These are phyloP conservation scores for Lactifluus volemus DNA, from an alignment of 768 basidiomycete genomes.

Conservation along the genomic window DNA sequence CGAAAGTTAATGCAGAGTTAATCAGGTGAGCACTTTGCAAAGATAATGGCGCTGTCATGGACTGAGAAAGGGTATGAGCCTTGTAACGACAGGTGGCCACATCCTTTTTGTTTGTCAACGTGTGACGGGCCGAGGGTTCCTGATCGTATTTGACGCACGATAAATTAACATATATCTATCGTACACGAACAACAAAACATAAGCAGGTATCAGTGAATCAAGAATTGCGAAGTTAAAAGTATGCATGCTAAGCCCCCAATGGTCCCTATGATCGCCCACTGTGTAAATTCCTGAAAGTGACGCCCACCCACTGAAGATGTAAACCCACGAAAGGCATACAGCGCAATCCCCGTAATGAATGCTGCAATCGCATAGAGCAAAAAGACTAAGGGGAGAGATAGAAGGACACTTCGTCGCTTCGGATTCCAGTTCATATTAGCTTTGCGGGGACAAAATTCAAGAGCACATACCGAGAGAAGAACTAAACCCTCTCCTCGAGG, in stretches of 20 bases:
- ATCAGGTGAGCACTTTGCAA: conserved; percentile 39
- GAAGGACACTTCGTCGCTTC: conserved; percentile 51
- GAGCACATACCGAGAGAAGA: conserved; percentile 35
- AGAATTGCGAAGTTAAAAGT: conserved; percentile 42
- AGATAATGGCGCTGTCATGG: conserved; percentile 21
- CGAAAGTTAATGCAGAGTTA: conserved; percentile 47
- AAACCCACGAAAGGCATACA: conserved; percentile 56
- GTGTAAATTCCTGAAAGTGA: conserved; percentile 51
- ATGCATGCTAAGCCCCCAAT: conserved; percentile 57
- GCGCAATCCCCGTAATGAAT: conserved; percentile 53
- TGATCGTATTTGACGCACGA: too few species aligned
- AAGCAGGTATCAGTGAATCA: conserved; percentile 14
- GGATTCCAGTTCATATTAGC: conserved; percentile 2
- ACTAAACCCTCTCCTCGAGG: conserved; percentile 49
- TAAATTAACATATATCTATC: background rate
- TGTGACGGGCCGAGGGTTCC: background rate
- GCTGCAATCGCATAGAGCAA: conserved; percentile 62
- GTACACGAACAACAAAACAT: background rate
- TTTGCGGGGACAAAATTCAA: conserved; percentile 6
- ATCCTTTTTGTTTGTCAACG: background rate
- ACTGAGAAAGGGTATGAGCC: background rate
- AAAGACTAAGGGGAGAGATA: conserved; percentile 69
- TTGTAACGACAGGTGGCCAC: background rate
- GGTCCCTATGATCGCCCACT: conserved; percentile 54
- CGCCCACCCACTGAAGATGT: conserved; percentile 32